Evolutionary conservation across 2,329 filamentous ascomycete genomes (phyloP).

Genomic region (Aquanectria penicillioides): DNA sequence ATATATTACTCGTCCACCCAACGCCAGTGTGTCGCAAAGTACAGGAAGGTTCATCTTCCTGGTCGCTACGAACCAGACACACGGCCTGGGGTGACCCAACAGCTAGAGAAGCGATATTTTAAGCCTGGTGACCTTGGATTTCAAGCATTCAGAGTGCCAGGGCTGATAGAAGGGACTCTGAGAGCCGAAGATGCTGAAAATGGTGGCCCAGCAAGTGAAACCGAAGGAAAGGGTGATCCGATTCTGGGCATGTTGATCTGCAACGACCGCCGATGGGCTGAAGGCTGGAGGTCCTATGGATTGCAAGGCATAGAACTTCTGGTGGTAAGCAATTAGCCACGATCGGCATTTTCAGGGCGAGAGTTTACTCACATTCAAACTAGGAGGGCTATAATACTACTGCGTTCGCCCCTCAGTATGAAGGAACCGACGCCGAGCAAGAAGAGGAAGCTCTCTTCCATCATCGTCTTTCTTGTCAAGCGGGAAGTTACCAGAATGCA

Average conservation of each 20-base stretch:
- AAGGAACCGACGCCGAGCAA: constrained; percentile 50
- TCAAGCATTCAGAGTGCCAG: constrained; percentile 61
- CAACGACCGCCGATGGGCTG: constrained; percentile 64
- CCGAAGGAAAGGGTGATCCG: constrained; percentile 53
- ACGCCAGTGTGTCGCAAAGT: constrained; percentile 58
- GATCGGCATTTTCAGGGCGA: too few relatives aligned
- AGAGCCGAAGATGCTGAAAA: constrained; percentile 42
- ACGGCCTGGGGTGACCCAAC: constrained; percentile 59
- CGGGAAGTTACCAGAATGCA: constrained; percentile 63
- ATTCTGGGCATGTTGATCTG: constrained; percentile 66
- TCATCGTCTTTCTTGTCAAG: constrained; percentile 61
- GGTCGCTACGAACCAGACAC: constrained; percentile 62
- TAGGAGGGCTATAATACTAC: constrained; percentile 61
- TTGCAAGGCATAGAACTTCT: constrained; percentile 51
- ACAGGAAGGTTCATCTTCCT: constrained; percentile 65
- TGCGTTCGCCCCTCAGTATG: constrained; percentile 57
- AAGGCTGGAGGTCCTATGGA: constrained; percentile 62
- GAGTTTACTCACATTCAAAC: neutral
- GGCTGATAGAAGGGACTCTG: constrained; percentile 47
- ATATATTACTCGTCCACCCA: constrained; percentile 59
- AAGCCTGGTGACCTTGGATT: constrained; percentile 62
- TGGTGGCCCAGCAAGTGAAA: neutral
- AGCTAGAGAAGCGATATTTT: constrained; percentile 67
- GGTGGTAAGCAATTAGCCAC: constrained; percentile 23
- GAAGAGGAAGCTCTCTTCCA: constrained; percentile 60